Conservation (phyloP, 768 basidiomycete genomes). For the Boletellus sp. region DNA sequence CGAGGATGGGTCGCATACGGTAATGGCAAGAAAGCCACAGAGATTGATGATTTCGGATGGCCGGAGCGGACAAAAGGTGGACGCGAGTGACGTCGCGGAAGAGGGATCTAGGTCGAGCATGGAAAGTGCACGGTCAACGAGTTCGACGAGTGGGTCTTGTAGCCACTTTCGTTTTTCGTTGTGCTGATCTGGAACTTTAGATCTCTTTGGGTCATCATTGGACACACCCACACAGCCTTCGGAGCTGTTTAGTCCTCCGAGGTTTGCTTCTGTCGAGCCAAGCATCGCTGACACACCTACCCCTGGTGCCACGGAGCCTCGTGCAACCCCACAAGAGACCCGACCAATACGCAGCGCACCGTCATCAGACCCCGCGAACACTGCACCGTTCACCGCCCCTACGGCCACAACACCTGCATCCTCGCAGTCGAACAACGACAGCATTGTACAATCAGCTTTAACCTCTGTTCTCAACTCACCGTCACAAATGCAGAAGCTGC, state of each 20-base stretch:
- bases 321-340: slow-evolving; percentile 12
- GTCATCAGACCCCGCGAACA: slow-evolving; percentile 11
- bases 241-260: slow-evolving; percentile 25
- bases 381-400: slow-evolving; percentile 3
- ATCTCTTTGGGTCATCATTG: slow-evolving; percentile 39
- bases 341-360: slow-evolving; percentile 12
- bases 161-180: neutral
- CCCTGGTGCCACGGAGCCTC: slow-evolving; percentile 11
- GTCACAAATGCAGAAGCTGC: slow-evolving; percentile 54
- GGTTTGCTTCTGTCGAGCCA: slow-evolving; percentile 28
- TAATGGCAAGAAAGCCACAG: slow-evolving; percentile 47
- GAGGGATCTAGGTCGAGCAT: slow-evolving; percentile 35
- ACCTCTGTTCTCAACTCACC: slow-evolving; percentile 50
- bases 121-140: slow-evolving; percentile 24
- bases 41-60: slow-evolving; percentile 68
- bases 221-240: slow-evolving; percentile 45
- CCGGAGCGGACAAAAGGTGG: slow-evolving; percentile 34
- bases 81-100: slow-evolving; percentile 38
- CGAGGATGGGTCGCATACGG: slow-evolving; percentile 37
- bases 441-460: slow-evolving; percentile 47
- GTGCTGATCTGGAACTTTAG: slow-evolving; percentile 25
- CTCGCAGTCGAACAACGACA: slow-evolving; percentile 36
- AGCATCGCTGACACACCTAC: slow-evolving; percentile 17
- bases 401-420: slow-evolving; percentile 8
- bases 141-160: slow-evolving; percentile 9